These are phyloP conservation scores for Xerocomus nothofagi DNA, from an alignment of 1,284 basidiomycete species.

Conservation along the genomic window DNA sequence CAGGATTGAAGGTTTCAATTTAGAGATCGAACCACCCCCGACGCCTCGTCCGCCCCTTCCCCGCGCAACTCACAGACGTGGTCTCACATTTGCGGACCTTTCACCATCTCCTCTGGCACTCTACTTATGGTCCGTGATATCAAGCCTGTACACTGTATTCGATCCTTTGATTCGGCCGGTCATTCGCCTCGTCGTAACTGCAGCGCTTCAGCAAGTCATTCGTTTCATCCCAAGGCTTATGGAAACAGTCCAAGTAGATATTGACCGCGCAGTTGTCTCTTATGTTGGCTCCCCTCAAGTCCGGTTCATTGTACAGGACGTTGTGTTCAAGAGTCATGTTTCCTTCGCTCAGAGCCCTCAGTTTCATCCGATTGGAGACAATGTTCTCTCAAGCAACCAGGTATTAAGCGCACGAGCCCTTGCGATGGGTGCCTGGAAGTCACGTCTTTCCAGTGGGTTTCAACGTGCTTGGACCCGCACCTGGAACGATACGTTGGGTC, in stretches of 20 bases:
- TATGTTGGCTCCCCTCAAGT: slow-evolving; percentile 51
- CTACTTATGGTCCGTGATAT: slow-evolving; percentile 48
- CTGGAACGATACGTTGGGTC: slow-evolving; percentile 67
- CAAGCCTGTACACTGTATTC: slow-evolving; percentile 43
- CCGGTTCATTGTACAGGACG: slow-evolving; percentile 48
- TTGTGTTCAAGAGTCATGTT: slow-evolving; percentile 55
- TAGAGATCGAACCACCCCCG: slow-evolving; percentile 47
- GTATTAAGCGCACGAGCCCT: slow-evolving; percentile 41
- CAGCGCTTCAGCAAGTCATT: slow-evolving; percentile 56
- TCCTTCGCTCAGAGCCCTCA: slow-evolving; percentile 52
- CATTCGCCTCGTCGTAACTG: slow-evolving; percentile 54
- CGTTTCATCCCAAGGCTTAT: slow-evolving; percentile 63
- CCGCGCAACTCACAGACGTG: slow-evolving; percentile 39
- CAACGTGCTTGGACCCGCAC: slow-evolving; percentile 62
- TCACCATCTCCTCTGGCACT: slow-evolving; percentile 56
- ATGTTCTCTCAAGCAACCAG: slow-evolving; percentile 24
- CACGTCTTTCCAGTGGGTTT: slow-evolving; percentile 57
- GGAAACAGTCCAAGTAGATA: slow-evolving; percentile 64
- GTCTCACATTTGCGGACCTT: slow-evolving; percentile 50
- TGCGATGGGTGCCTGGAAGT: slow-evolving; percentile 58
- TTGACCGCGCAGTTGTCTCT: slow-evolving; percentile 53
- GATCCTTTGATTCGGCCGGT: slow-evolving; percentile 64
- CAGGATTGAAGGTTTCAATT: slow-evolving; percentile 57
- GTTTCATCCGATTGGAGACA: slow-evolving; percentile 27
- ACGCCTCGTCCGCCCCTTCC: slow-evolving; percentile 13